phyloP scores from a whole-genome alignment of 2,329 filamentous ascomycete genomes.

The Alternaria triticina region DNA sequence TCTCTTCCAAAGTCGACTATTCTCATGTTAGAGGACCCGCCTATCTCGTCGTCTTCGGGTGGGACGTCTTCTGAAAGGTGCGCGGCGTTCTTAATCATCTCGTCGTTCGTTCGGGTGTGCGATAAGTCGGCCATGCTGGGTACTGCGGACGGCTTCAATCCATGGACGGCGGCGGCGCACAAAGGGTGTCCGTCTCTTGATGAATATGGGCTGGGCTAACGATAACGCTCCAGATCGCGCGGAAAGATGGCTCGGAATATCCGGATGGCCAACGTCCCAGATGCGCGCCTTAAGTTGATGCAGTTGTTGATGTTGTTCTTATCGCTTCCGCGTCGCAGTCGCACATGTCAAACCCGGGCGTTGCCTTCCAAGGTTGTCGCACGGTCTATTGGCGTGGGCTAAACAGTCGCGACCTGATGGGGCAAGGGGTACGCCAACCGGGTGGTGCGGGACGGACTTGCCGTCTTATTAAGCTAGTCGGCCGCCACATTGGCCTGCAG shows the following conservation, averaged over 20 bases:
- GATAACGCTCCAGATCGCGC: not conserved
- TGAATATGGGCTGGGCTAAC: not conserved
- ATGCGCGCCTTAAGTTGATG: not conserved
- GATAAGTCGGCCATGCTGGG: slow-evolving; percentile 28
- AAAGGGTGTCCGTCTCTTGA: not conserved
- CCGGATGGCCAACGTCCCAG: not conserved
- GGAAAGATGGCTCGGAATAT: not conserved
- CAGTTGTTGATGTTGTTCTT: not conserved
- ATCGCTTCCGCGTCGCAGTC: not conserved
- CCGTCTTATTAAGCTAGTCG: not conserved
- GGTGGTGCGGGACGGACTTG: not conserved
- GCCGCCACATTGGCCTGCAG: not conserved
- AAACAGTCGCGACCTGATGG: not conserved
- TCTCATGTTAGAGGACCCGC: not conserved
- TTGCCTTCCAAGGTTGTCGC: not conserved
- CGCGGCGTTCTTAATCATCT: slow-evolving; percentile 20
- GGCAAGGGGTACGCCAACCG: not conserved
- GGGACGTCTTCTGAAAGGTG: not conserved
- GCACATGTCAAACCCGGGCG: not conserved
- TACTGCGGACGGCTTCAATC: not conserved
- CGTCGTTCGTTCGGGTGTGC: slow-evolving; percentile 15
- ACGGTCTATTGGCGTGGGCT: not conserved
- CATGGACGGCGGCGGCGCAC: not conserved
- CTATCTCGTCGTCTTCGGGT: not conserved
- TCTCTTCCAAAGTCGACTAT: slow-evolving; percentile 5